phyloP scores from a whole-genome alignment of 2,329 filamentous ascomycete species.

The Colletotrichum tropicale region DNA sequence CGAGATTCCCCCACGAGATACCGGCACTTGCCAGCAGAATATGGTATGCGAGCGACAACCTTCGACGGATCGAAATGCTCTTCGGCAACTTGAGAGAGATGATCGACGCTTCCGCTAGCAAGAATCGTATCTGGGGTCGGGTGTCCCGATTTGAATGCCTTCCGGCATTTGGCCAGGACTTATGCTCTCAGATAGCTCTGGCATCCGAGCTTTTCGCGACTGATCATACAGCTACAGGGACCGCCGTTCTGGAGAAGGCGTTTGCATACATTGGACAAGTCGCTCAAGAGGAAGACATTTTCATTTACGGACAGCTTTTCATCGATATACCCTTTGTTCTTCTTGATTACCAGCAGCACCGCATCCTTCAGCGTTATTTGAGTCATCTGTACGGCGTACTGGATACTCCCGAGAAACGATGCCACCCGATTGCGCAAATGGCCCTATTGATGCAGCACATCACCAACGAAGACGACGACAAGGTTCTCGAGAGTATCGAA shows the following conservation, averaged over 20 bases:
- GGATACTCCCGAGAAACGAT: not conserved
- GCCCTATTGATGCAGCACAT: not conserved
- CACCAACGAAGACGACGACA: not conserved
- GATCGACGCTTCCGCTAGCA: not conserved
- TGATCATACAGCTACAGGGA: not conserved
- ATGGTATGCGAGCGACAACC: not conserved
- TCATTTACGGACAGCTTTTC: not conserved
- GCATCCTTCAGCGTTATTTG: not conserved
- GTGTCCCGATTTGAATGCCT: not conserved
- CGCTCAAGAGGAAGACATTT: not conserved
- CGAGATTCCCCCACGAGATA: not conserved
- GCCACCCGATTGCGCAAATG: not conserved
- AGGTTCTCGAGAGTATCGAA: not conserved
- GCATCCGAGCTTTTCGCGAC: not conserved
- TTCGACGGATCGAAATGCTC: not conserved
- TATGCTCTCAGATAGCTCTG: not conserved
- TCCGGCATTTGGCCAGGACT: not conserved
- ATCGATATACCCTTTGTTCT: not conserved
- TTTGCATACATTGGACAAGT: not conserved
- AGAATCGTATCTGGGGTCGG: not conserved
- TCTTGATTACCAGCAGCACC: not conserved
- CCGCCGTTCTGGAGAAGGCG: not conserved
- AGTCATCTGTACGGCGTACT: not conserved
- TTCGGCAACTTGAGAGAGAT: not conserved
- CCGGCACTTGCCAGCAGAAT: not conserved